A percentile compares a stretch with the other conserved stretches of the same genome.
Evolutionary conservation across 352 stramenopile species (phyloP).

Genomic region (Phytopythium oedochilum): DNA sequence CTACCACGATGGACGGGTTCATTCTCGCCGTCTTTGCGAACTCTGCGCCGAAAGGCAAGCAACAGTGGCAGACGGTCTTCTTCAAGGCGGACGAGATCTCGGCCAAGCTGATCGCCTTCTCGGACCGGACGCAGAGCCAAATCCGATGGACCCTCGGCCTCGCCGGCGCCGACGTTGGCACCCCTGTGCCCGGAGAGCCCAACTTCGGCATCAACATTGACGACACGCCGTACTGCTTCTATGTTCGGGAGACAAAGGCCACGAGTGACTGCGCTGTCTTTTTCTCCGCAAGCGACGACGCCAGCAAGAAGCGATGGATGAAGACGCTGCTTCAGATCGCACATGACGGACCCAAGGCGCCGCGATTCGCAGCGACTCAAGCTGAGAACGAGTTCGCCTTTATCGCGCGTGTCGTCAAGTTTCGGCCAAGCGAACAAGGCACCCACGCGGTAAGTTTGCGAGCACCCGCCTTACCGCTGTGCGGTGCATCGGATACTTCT

Average conservation of each 20-base stretch:
- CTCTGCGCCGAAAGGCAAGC: conserved; percentile 19
- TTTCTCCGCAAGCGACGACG: conserved; percentile 32
- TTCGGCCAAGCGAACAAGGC: conserved; percentile 31
- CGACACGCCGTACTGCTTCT: conserved; percentile 53
- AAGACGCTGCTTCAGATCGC: conserved; percentile 34
- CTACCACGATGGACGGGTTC: conserved; percentile 37
- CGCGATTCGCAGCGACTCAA: conserved; percentile 28
- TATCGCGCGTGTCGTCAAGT: conserved; percentile 33
- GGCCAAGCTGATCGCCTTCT: conserved; percentile 51
- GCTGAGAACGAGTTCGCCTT: conserved; percentile 39
- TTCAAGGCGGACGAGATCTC: conserved; percentile 67
- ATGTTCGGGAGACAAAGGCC: conserved; percentile 36
- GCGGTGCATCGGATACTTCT: too few species aligned
- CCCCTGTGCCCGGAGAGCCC: conserved; percentile 44
- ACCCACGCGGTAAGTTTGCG: conserved; percentile 38
- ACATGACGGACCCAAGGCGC: conserved; percentile 33
- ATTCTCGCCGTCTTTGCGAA: conserved; percentile 30
- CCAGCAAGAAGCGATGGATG: conserved; percentile 55
- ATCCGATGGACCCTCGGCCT: conserved; percentile 47
- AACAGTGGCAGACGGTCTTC: conserved; percentile 44
- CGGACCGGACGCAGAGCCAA: conserved; percentile 37
- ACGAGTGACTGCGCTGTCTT: conserved; percentile 30
- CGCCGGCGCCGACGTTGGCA: conserved; percentile 46
- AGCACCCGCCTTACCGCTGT: neutral
- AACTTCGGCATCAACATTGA: conserved; percentile 44